Evolutionary conservation across 2,329 filamentous ascomycete genomes (phyloP), one percentile per base, ranked within the genome.

Genomic region (Clonostachys byssicola): DNA sequence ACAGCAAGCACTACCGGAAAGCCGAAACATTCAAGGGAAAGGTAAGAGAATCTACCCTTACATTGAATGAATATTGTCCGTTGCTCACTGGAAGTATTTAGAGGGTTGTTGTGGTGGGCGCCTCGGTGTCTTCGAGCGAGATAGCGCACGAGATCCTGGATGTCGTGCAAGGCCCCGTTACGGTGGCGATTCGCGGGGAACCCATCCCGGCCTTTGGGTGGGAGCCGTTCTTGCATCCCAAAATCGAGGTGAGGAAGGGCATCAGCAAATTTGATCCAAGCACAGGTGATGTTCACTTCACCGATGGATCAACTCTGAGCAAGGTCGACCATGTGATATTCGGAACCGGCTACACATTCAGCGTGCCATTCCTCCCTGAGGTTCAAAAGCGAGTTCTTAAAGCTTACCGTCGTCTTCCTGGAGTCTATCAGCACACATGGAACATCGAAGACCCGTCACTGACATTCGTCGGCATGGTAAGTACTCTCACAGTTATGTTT

Each of bases 111-210:
- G 73, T 83, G 0, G 78, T 87, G 2, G 83, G 83, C 4, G 82
- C 79, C 2, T 83, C 79, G 1, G 81, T 86, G 4, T 86, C 82
- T 0, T 82, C 77, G 0, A 75, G 79, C 30, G 83, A 87, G 54
- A 83, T 83, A 12, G 72, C 77, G 2, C 72, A 75, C 48, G 75
- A 80, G 46, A 64, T 83, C 3, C 61, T 73, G 12, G 64, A 67
- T 12, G 62, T 68, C 1, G 73, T 72, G 0, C 57, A 72, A 39
- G 54, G 61, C 0, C 79, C 78, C 0, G 64, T 83, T 5, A 69
- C 77, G 49, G 23, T 30, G 23, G 71, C 77, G 14, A 75, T 82
- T 20, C 70, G 60, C 2, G 77, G 77, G 48, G 70, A 68, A 18
- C 80, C 81, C 0, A n/a, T 39, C 14, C 14, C 36, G 10, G 36